phyloP scores from a whole-genome alignment of 179 eudicot genomes.

The Corrigiola litoralis region DNA sequence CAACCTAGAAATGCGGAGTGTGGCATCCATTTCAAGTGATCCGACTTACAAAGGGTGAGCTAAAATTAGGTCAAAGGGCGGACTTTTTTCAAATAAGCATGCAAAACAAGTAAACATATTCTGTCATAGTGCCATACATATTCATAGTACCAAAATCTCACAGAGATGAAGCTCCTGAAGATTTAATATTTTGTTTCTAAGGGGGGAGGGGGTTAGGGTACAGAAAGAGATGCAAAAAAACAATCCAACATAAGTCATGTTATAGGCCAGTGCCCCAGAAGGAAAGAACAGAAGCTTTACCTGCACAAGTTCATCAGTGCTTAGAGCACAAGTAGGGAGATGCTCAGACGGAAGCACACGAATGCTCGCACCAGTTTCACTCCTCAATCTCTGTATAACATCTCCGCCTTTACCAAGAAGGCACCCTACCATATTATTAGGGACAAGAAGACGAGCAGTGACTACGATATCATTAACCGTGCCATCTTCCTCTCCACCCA shows the following conservation, averaged over 20 bases:
- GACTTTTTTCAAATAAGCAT: no score
- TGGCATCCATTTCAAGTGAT: no score
- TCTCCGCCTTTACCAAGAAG: constrained; percentile 79
- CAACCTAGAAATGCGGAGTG: no score
- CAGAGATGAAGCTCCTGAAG: no score
- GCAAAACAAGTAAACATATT: no score
- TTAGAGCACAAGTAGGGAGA: constrained; percentile 73
- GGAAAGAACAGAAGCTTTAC: constrained; percentile 28
- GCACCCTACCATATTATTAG: constrained; percentile 71
- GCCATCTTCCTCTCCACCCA: constrained; percentile 35
- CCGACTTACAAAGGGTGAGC: no score
- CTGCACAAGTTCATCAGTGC: constrained; percentile 75
- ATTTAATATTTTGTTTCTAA: no score
- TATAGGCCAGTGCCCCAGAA: neutral
- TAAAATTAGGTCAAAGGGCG: no score
- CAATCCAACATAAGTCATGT: neutral
- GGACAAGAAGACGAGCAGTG: constrained; percentile 73
- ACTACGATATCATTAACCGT: constrained; percentile 34
- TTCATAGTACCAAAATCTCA: no score
- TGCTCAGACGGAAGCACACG: constrained; percentile 74
- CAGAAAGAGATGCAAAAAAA: no score
- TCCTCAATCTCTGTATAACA: constrained; percentile 70
- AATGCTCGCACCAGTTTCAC: constrained; percentile 75
- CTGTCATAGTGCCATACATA: no score
- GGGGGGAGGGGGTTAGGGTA: no score